A percentile compares a stretch with the other conserved stretches of the same genome.
Conservation (phyloP, 2,329 filamentous ascomycete species). For the Apiospora phragmitis region DNA sequence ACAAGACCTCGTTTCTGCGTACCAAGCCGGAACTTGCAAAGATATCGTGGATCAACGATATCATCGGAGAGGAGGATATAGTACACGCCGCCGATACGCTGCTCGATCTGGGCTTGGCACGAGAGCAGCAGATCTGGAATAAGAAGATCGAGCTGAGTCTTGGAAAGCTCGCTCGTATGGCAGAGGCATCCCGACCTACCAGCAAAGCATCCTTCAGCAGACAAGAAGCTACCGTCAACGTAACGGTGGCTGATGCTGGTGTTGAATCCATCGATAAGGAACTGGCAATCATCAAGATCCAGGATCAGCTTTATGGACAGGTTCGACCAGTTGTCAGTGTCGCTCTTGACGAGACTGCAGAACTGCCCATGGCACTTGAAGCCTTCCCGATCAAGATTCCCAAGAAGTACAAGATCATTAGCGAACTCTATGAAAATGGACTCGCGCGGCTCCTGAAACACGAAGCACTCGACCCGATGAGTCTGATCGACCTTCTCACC, state of each 20-base stretch:
- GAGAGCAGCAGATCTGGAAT: slow-evolving; percentile 83
- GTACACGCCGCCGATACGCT: slow-evolving; percentile 71
- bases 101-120: slow-evolving; percentile 65
- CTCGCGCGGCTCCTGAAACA: slow-evolving; percentile 71
- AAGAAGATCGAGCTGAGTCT: slow-evolving; percentile 92
- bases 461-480: slow-evolving; percentile 66
- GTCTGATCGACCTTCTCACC: slow-evolving; percentile 75
- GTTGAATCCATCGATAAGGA: slow-evolving; percentile 60
- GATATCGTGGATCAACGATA: slow-evolving; percentile 93
- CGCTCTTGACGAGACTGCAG: slow-evolving; percentile 79
- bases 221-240: slow-evolving; percentile 27
- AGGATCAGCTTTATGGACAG: slow-evolving; percentile 72
- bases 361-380: slow-evolving; percentile 73
- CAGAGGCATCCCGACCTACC: slow-evolving; percentile 47
- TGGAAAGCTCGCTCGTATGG: slow-evolving; percentile 77
- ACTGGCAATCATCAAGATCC: slow-evolving; percentile 72
- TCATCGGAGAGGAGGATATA: slow-evolving; percentile 75
- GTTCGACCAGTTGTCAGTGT: slow-evolving; percentile 66
- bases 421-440: slow-evolving; percentile 68
- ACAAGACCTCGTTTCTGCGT: slow-evolving; percentile 77
- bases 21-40: slow-evolving; percentile 71
- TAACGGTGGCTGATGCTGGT: slow-evolving; percentile 25
- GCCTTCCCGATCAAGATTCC: slow-evolving; percentile 59
- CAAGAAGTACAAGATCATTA: slow-evolving; percentile 69
- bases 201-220: slow-evolving; percentile 29